A percentile compares a stretch with the other conserved stretches of the same genome.
Evolutionary conservation across 2,329 filamentous ascomycete genomes (phyloP).

Genomic region (Apiospora sp.): DNA sequence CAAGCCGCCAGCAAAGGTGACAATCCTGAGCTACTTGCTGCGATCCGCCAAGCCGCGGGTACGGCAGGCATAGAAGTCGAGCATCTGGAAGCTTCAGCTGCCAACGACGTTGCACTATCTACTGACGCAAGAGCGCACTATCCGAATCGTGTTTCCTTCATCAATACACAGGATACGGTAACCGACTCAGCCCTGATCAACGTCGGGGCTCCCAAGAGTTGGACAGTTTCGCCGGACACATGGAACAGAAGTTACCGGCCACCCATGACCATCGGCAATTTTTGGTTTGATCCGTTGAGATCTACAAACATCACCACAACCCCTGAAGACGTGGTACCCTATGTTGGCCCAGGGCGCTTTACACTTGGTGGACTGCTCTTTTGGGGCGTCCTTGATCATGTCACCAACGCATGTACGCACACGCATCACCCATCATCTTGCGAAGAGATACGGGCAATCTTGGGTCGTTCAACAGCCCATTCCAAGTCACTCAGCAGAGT

Average conservation of each 20-base stretch:
- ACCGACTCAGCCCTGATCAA: not conserved
- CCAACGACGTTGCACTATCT: not conserved
- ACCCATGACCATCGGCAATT: conserved; percentile 29
- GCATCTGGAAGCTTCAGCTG: not conserved
- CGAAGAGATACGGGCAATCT: conserved; percentile 13
- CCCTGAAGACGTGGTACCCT: conserved; percentile 35
- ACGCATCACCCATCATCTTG: conserved; percentile 27
- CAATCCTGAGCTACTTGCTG: conserved; percentile 31
- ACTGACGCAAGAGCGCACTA: not conserved
- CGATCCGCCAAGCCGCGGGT: conserved; percentile 33
- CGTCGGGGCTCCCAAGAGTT: not conserved
- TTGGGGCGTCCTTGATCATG: conserved; percentile 38
- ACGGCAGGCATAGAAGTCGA: conserved; percentile 31
- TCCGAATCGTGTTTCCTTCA: not conserved
- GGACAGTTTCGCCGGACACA: not conserved
- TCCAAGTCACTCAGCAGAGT: conserved; percentile 30
- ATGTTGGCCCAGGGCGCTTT: conserved; percentile 35
- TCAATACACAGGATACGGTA: too few species aligned
- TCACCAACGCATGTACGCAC: conserved; percentile 31
- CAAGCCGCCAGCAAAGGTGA: conserved; percentile 28
- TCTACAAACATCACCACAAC: conserved; percentile 32
- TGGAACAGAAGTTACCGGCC: not conserved
- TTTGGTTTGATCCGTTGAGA: conserved; percentile 36
- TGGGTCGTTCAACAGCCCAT: conserved; percentile 30
- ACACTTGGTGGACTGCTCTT: conserved; percentile 40